Base-by-base conservation (phyloP, 2,329 filamentous ascomycete genomes). In the Aurifilum marmelostoma region DNA sequence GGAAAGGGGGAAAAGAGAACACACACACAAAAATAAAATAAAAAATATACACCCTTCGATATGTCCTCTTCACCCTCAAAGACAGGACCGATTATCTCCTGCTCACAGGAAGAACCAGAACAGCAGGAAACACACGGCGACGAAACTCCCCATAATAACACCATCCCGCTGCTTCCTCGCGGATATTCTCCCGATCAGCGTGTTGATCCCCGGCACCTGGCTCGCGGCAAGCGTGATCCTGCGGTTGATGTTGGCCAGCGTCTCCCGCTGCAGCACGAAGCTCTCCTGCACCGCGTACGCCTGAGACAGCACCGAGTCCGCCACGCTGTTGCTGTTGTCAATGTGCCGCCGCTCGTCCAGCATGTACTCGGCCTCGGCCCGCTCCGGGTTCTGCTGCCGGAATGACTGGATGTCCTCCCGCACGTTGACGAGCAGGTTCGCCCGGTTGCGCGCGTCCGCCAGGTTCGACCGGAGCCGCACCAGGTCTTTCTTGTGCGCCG, bases 251-350 rank as follows among this genome's bases (percentile, higher is more conserved):
- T 88, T 97, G 59, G 91, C 88, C 71, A 99, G 81, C 34, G 91
- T 95, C 83, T 98, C 94, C 71, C 94, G 86, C 84, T 99, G 96
- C 67, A 94, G 76, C 18, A 88, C 85, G 78, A 99, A 98, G 79
- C 86, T 94, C 82, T 98, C 94, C 78, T 97, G 97, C 66, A 98
- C 93, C 14, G 95, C 94, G 81, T 99, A 99, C 9, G 96, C 96
- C 83, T 98, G 96, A 77, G 91, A 94, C 70, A 99, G 85, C 43
- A 99, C 94, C 72, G 88, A 92, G 79, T 99, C 96, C 62, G 93
- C 91, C 84, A 97, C 90, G 74, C 89, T 91, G 80, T 98, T 92
- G 76, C 92, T 97, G 78, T 93, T 91, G 77, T 99, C 96, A 76
- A 99, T 89, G 72, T 92, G 88, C 71, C 85, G 83, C 65, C 96